Base-by-base conservation (phyloP, 106 monocot genomes). In the Gastrodia elata region DNA sequence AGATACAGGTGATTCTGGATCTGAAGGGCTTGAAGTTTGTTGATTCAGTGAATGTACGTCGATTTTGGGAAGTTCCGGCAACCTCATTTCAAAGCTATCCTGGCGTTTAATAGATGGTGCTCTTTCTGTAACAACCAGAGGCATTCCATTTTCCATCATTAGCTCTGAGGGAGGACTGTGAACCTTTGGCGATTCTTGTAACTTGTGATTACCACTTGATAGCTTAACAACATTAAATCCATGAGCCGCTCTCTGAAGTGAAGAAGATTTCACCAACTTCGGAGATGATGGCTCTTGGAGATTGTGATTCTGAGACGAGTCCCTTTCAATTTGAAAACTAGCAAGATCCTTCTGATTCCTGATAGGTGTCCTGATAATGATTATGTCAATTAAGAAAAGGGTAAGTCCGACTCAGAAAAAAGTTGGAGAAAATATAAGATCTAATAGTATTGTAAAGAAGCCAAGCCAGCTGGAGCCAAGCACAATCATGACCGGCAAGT, bases 1-100 rank as follows among this genome's bases (percentile, higher is more conserved):
- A 55, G 98, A 98, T 36, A 98, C 82, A 15, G 98, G 93, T 65
- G 98, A 98, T 82, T 98, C 98, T 38, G 98, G 98, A 71, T 85
- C 86, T 41, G 93, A 64, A 61, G 28, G 20, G 76, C 81, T 88
- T 33, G 98, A 98, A 16, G 82, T 73, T 70, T 88, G 91, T 2
- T 83, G 82, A 57, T 81, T 64, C 68, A 93, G 65, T 70, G 85
- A 65, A 42, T 87, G 86, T 46, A 93, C 85, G 75, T 98, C 98
- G 67, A 98, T 88, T 82, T 89, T 98, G 24, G 98, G 93, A 71
- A 98, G 86, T 27, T 91, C 85, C 0, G 98, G 98, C 68, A 98
- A 77, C 71, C 73, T 82, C 86, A 86, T 86, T 81, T 93, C 98
- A 73, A 98, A 87, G 73, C 93, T 93, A 75, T 98, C 93, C 76